Percentiles rank a stretch among this genome's conserved stretches.
Evolutionary conservation across 2,329 filamentous ascomycete species (phyloP).

Genomic region (Pseudodiploospora longispora): DNA sequence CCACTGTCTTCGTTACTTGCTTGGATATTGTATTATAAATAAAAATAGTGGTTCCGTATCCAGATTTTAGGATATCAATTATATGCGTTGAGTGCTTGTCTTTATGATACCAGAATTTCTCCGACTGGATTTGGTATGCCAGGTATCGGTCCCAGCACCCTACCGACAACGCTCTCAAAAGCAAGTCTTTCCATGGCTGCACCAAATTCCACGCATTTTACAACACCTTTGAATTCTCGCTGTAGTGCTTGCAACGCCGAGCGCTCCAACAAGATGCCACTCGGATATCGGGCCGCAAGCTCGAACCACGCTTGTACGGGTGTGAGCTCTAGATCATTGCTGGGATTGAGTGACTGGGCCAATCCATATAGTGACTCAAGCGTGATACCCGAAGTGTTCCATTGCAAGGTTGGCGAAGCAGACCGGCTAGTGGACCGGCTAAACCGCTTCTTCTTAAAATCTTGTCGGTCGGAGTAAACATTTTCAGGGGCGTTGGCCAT

Average conservation of each 20-base stretch:
- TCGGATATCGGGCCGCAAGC: conserved; percentile 33
- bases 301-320: conserved; percentile 50
- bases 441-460: not conserved
- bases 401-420: conserved; percentile 22
- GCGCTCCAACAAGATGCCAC: conserved; percentile 26
- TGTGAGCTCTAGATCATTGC: conserved; percentile 32
- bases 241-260: conserved; percentile 29
- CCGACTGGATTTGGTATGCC: not conserved
- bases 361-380: conserved; percentile 37
- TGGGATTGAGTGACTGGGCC: conserved; percentile 35
- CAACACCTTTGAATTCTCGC: conserved; percentile 33
- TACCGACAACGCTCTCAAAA: conserved; percentile 37
- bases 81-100: too few relatives aligned
- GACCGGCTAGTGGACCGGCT: conserved; percentile 8
- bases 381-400: conserved; percentile 32
- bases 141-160: conserved; percentile 26
- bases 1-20: too few relatives aligned
- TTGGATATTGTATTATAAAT: too few relatives aligned
- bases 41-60: too few relatives aligned
- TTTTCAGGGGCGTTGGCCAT: conserved; percentile 30
- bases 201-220: conserved; percentile 40
- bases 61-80: too few relatives aligned
- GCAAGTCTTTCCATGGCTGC: conserved; percentile 37
- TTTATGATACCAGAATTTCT: too few relatives aligned
- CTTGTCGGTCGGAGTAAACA: conserved; percentile 21